Percentiles rank a stretch among this genome's conserved stretches.
Conservation (phyloP, 78 protist genomes). For the Speleostelium caveatum region DNA sequence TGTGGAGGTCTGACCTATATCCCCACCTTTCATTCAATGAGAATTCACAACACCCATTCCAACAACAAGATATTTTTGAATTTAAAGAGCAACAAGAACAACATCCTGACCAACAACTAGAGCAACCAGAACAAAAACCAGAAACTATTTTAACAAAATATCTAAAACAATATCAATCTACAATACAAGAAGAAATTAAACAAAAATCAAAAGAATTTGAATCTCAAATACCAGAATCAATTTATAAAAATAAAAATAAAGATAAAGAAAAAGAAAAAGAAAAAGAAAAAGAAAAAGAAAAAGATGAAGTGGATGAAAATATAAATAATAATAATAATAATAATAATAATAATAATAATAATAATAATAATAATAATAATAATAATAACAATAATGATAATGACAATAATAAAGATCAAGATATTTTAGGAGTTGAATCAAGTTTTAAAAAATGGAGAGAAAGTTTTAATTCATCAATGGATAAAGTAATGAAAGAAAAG, state of each 20-base stretch:
- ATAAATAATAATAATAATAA: not conserved
- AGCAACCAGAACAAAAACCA: not conserved
- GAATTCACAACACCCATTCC: not conserved
- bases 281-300: not conserved
- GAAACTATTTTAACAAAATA: not conserved
- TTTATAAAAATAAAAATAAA: no score
- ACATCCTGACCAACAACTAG: not conserved
- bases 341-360: not conserved
- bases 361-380: slow-evolving; percentile 2
- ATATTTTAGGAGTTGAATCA: not conserved
- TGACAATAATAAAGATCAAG: not conserved
- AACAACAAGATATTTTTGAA: not conserved
- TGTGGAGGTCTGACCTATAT: not conserved
- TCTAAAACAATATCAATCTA: not conserved
- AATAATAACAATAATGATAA: slow-evolving; percentile 6
- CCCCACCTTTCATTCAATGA: not conserved
- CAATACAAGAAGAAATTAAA: not conserved
- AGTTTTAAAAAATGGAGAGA: slow-evolving; percentile 32
- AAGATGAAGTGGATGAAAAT: not conserved
- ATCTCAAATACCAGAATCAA: not conserved
- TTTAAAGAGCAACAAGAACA: not conserved
- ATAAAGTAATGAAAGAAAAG: not conserved
- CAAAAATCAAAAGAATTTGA: not conserved
- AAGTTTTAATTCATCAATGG: slow-evolving; percentile 20
- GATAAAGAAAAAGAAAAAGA: not conserved